Base-by-base conservation (phyloP, 495 filamentous ascomycete species). In the Xylaria longipes region DNA sequence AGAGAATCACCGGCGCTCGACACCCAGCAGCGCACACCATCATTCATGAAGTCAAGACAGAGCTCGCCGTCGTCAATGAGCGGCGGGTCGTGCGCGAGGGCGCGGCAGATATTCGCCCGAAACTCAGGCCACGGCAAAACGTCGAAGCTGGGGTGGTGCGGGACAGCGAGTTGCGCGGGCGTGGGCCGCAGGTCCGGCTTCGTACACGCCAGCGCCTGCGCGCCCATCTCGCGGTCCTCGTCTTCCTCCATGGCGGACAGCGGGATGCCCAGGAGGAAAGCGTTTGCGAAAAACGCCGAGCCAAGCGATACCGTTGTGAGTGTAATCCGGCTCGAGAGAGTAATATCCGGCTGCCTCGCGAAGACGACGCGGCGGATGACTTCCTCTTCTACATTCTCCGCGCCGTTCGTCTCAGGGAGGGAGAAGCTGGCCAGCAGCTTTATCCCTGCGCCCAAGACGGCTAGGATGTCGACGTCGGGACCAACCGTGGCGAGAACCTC, bases 21-120 rank as follows among this genome's bases (percentile, higher is more conserved):
- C 7, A 73, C 75, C 75, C 75, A 77, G 43, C 75, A 77, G 14
- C 72, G 35, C 6, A 77, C 27, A 12, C 75, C 75, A 48, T 77
- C 73, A 7, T 72, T 77, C 46, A 70, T 45, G 1, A 77, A 63
- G 35, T 77, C 75, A 17, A 63, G 54, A 27, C 75, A 77, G 31
- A 77, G 65, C 29, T 77, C 75, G 11, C 70, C 66, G 46, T 73
- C 73, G 39, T 75, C 68, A 20, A 77, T 67, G 0, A 75, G 63
- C 20, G 70, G 69, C 1, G 69, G 45, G 12, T 80, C 68, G 20
- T 58, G 43, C 37, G 60, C 37, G 20, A 63, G 35, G 3, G 60
- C 60, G 22, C 5, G 7, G 25, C 60, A 63, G 9, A 63, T 25
- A 17, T 63, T 63, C 20, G 37, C 33, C 4, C 60, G 60, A 31